Percentiles rank a stretch among this genome's conserved stretches.
phyloP scores from a whole-genome alignment of 2,329 filamentous ascomycete genomes.

The Microdochium paspali region DNA sequence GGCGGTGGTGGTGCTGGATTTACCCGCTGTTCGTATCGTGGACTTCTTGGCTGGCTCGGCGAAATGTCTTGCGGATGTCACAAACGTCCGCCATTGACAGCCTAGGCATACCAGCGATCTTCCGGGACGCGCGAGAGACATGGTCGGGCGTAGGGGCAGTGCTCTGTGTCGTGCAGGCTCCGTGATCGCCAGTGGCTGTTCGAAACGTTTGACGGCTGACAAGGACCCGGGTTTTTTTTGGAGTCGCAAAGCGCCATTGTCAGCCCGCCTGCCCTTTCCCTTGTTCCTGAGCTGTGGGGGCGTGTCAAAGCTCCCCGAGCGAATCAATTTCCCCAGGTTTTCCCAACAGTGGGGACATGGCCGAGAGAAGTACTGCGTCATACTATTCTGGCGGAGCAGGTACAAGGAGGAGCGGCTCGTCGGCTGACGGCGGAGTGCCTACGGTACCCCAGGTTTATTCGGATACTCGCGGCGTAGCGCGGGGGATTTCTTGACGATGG shows the following conservation, averaged over 20 bases:
- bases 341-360: neutral
- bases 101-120: slow-evolving; percentile 31
- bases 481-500: slow-evolving; percentile 1
- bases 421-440: slow-evolving; percentile 7
- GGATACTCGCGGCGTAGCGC: slow-evolving; percentile 8
- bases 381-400: neutral
- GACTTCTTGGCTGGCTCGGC: slow-evolving; percentile 15
- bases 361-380: neutral
- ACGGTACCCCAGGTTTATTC: slow-evolving; percentile 8
- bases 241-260: too few species aligned
- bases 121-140: slow-evolving; percentile 15
- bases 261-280: too few species aligned
- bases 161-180: neutral
- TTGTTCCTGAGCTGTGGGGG: too few species aligned
- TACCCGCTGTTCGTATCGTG: slow-evolving; percentile 3
- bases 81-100: slow-evolving; percentile 43
- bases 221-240: neutral
- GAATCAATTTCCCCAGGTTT: neutral
- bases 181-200: neutral
- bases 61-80: slow-evolving; percentile 28
- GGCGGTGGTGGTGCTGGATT: slow-evolving; percentile 2
- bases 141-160: neutral
- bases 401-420: neutral
- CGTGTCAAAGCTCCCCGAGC: too few species aligned
- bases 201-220: neutral